Percentiles rank a stretch among this genome's conserved stretches.
phyloP scores from a whole-genome alignment of 2,329 filamentous ascomycete genomes.

The Trichoderma semiorbis region DNA sequence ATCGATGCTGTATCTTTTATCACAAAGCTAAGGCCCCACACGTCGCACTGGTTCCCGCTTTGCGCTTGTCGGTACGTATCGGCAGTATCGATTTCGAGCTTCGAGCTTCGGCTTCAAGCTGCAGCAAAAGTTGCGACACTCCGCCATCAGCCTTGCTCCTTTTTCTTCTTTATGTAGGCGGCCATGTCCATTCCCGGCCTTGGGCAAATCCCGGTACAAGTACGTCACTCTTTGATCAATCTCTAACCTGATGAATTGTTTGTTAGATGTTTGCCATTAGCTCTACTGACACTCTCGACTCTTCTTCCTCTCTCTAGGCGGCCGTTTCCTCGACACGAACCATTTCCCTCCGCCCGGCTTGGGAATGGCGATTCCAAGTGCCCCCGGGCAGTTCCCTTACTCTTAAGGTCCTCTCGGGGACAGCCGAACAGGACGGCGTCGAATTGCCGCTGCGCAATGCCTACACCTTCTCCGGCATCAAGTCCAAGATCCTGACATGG shows the following conservation, averaged over 20 bases:
- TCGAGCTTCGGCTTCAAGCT: not conserved
- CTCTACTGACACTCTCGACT: not conserved
- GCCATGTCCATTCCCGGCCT: conserved; percentile 71
- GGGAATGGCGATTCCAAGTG: conserved; percentile 78
- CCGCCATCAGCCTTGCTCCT: not conserved
- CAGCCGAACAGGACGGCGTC: conserved; percentile 90
- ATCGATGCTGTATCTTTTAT: not conserved
- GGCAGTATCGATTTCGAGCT: not conserved
- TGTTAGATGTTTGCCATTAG: not conserved
- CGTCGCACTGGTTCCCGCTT: not conserved
- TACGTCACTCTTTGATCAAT: conserved; percentile 31
- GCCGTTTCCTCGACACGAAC: conserved; percentile 42
- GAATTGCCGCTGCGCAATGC: conserved; percentile 78
- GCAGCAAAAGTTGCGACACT: not conserved
- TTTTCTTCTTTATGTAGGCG: conserved; percentile 33
- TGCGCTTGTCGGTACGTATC: not conserved
- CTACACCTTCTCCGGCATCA: conserved; percentile 78
- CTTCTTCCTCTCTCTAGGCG: conserved; percentile 26
- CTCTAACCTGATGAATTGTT: not conserved
- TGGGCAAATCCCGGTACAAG: conserved; percentile 62
- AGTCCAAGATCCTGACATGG: conserved; percentile 89
- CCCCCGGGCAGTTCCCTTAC: conserved; percentile 44
- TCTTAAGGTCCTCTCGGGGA: conserved; percentile 69
- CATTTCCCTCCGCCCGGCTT: conserved; percentile 56
- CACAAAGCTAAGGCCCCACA: not conserved